These are phyloP conservation scores for Pneumocystis canis DNA, from an alignment of 1,139 yeast genomes.

Conservation along the genomic window DNA sequence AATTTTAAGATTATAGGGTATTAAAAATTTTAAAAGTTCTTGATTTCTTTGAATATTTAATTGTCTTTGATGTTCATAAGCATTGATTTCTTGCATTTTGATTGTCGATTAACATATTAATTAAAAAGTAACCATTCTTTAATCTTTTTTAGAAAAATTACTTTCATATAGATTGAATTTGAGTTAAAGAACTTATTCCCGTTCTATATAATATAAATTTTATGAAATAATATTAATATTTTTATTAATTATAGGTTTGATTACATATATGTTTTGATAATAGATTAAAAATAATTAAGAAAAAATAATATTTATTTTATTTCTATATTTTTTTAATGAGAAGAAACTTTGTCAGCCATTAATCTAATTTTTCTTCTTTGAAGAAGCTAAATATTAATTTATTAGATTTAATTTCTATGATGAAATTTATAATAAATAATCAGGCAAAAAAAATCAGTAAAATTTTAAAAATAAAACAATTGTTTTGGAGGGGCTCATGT, in stretches of 20 bases:
- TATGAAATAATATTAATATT: neutral
- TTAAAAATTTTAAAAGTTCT: conserved; percentile 36
- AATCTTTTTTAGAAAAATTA: neutral
- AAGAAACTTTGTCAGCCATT: no score
- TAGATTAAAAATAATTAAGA: neutral
- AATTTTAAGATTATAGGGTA: conserved; percentile 21
- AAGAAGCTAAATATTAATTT: neutral
- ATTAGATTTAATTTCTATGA: neutral
- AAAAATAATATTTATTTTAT: no score
- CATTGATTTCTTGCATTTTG: conserved; percentile 17
- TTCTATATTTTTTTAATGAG: no score
- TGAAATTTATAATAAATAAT: neutral
- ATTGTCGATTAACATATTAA: neutral
- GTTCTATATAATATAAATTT: neutral
- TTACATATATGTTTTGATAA: neutral
- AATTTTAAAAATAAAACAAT: neutral
- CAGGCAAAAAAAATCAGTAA: neutral
- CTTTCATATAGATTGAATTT: neutral
- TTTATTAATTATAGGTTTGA: neutral
- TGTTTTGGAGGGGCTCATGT: neutral
- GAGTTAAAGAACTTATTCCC: neutral
- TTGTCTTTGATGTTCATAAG: conserved; percentile 55
- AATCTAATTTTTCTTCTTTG: neutral
- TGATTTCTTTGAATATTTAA: conserved; percentile 45
- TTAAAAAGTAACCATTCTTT: neutral